Conservation (phyloP, 495 filamentous ascomycete species). For the Tuber magnatum region DNA sequence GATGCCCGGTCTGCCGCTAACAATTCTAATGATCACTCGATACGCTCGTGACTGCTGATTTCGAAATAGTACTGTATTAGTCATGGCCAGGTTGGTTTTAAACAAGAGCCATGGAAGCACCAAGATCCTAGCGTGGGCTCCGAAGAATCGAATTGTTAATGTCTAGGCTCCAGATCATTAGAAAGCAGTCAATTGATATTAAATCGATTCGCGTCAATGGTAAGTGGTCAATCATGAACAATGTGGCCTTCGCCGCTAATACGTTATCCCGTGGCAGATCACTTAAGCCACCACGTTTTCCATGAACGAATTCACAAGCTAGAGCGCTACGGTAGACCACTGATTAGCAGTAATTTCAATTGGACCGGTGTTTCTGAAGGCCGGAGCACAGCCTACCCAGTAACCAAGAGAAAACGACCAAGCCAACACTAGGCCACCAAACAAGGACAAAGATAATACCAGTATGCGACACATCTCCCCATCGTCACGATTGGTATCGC, state of each 20-base stretch:
- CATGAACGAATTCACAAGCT: neutral
- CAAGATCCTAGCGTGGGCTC: neutral
- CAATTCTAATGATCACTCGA: neutral
- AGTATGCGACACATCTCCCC: neutral
- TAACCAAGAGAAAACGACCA: neutral
- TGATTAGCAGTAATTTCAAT: neutral
- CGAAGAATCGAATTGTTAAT: neutral
- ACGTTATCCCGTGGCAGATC: neutral
- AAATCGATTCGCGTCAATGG: neutral
- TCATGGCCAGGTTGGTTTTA: neutral
- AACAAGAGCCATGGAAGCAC: neutral
- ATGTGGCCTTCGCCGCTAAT: neutral
- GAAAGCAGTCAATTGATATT: neutral
- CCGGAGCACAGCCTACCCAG: neutral
- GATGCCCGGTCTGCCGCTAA: neutral
- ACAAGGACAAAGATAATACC: neutral
- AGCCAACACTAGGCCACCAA: neutral
- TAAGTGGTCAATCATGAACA: neutral
- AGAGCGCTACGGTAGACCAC: neutral
- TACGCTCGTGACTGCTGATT: conserved; percentile 2
- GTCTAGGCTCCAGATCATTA: neutral
- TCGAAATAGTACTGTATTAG: neutral
- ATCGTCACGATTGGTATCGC: neutral
- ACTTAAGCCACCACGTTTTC: neutral
- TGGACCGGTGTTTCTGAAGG: neutral